phyloP scores from a whole-genome alignment of 805 yeast species.

The Saccharomyces jurei region DNA sequence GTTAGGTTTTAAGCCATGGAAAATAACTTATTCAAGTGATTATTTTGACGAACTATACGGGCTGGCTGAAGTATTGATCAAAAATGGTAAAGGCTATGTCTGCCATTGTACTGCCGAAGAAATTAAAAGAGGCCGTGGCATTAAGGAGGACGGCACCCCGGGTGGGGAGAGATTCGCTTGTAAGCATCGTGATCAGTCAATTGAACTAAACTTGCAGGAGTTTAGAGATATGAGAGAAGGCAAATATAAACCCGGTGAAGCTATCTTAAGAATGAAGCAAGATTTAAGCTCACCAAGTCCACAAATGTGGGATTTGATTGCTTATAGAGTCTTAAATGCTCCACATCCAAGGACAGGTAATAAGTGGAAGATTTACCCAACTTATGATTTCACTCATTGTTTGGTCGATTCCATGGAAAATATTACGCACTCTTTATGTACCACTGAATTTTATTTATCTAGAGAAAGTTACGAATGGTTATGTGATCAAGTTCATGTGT shows the following conservation, averaged over 20 bases:
- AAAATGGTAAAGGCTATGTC: conserved; percentile 70
- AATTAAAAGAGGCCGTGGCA: conserved; percentile 83
- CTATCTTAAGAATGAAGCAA: conserved; percentile 94
- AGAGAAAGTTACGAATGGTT: conserved; percentile 98
- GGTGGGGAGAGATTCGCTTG: conserved; percentile 91
- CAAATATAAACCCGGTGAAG: conserved; percentile 78
- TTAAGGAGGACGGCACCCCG: conserved; percentile 81
- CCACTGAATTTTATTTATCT: conserved; percentile 86
- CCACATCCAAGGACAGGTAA: conserved; percentile 95
- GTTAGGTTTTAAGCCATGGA: conserved; percentile 93
- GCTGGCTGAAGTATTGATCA: conserved; percentile 76
- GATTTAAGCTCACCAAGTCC: conserved; percentile 86
- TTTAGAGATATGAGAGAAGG: conserved; percentile 93
- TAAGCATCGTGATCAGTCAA: conserved; percentile 58
- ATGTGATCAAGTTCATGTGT: conserved; percentile 89
- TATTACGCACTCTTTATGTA: conserved; percentile 91
- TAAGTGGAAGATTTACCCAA: conserved; percentile 97
- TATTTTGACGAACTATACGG: conserved; percentile 84
- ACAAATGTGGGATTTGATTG: conserved; percentile 99
- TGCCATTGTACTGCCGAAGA: conserved; percentile 91
- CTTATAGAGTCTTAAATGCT: conserved; percentile 87
- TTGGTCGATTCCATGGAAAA: conserved; percentile 95
- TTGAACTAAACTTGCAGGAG: conserved; percentile 68
- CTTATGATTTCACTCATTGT: conserved; percentile 98
- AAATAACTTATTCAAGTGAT: conserved; percentile 91